Evolutionary conservation across 306 rosid species (phyloP).

Genomic region (Fragaria iinumae): DNA sequence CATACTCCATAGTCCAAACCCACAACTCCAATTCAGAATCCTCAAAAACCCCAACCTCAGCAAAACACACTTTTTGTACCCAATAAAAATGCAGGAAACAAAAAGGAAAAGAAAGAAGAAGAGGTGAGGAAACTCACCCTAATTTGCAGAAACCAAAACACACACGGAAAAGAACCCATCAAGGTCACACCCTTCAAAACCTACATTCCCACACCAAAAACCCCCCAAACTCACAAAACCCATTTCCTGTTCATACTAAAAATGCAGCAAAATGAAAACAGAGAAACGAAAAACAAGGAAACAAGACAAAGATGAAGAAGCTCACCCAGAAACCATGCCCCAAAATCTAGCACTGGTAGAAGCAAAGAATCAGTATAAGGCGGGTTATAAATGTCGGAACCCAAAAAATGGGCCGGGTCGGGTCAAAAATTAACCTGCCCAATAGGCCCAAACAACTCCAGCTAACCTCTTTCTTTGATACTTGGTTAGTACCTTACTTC

Average conservation of each 20-base stretch:
- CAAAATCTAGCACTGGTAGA: not conserved
- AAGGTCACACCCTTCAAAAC: not conserved
- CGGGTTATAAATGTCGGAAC: not conserved
- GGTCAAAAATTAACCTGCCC: not conserved
- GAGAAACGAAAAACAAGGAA: not conserved
- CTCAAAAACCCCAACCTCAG: not conserved
- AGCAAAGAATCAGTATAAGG: not conserved
- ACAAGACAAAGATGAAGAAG: not conserved
- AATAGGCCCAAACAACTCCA: not conserved
- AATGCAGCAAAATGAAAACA: not conserved
- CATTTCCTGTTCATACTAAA: not conserved
- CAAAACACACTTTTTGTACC: not conserved
- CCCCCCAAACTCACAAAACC: not conserved
- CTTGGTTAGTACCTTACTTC: conserved; percentile 4
- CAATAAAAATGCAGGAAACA: not conserved
- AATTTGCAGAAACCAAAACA: not conserved
- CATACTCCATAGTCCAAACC: not conserved
- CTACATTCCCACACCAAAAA: not conserved
- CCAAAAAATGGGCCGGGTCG: not conserved
- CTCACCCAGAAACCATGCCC: not conserved
- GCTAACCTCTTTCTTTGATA: conserved; percentile 9
- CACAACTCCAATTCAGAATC: too few relatives aligned
- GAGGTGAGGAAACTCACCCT: not conserved
- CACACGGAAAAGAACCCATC: not conserved
- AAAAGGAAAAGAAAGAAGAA: not conserved